Conservation (phyloP, 768 basidiomycete species). For the Lentinula detonsa region DNA sequence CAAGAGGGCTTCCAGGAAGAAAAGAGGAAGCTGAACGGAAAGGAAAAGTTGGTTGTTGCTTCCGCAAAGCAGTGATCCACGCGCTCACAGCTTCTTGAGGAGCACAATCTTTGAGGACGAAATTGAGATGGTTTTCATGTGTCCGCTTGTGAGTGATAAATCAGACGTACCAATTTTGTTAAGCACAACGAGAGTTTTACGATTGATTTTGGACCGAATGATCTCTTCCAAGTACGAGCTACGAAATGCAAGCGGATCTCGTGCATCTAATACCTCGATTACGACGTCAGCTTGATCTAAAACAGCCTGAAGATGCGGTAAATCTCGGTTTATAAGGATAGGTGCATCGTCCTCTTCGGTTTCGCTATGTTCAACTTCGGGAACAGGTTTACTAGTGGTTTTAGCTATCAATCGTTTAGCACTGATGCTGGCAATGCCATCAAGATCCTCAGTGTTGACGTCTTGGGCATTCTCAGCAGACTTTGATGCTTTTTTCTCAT, state of each 20-base stretch:
- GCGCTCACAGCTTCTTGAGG: conserved; percentile 68
- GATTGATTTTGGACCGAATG: conserved; percentile 30
- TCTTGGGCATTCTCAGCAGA: conserved; percentile 28
- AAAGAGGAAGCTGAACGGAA: conserved; percentile 73
- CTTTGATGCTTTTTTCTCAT: conserved; percentile 49
- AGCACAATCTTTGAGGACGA: conserved; percentile 52
- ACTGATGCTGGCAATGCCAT: conserved; percentile 40
- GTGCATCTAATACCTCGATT: conserved; percentile 75
- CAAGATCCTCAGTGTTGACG: conserved; percentile 27
- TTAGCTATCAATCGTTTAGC: conserved; percentile 32
- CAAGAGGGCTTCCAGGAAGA: conserved; percentile 34
- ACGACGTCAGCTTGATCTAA: conserved; percentile 76
- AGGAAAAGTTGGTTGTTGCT: conserved; percentile 54
- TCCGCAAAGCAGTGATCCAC: conserved; percentile 63
- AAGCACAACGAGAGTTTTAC: conserved; percentile 54
- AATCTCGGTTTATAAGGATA: conserved; percentile 53
- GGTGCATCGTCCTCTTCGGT: conserved; percentile 52
- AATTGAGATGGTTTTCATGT: neutral
- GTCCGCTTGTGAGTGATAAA: neutral
- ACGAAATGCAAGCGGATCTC: conserved; percentile 73
- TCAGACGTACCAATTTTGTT: conserved; percentile 77
- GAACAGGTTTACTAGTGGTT: conserved; percentile 23
- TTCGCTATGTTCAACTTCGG: conserved; percentile 21
- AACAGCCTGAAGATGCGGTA: conserved; percentile 59
- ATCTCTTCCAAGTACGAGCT: conserved; percentile 59